Base-by-base conservation (phyloP, 805 yeast species). In the Wickerhamomyces hampshirensis region DNA sequence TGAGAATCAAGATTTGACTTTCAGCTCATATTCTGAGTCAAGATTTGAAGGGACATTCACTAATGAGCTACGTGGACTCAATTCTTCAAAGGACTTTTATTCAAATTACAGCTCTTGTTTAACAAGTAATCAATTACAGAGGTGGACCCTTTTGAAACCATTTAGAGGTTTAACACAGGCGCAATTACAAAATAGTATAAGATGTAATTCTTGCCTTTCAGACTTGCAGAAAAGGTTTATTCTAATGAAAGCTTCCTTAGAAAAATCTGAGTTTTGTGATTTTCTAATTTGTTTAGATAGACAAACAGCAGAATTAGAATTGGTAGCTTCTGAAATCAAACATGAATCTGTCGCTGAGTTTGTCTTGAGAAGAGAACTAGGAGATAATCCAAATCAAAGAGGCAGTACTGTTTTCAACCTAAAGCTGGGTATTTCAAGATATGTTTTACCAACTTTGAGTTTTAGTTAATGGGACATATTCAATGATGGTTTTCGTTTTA, bases 111-210 rank as follows among this genome's bases (percentile, higher is more conserved):
- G 30, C 34, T 36, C 38, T 12, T 23, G 13, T 18, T 23, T 34
- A 15, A 23, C 29, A 27, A 29, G 23, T n/a, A 34, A 31, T 26
- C 53, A 52, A 33, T 14, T 51, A 14, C 31, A 43, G 21, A 43
- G 39, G 33, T 53, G 57, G 57, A 40, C 37, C 30, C 6, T 11
- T 8, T 31, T 53, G 6, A 35, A 38, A 10, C 56, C 55, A 7
- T 53, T 53, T 29, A 30, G 37, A 15, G 41, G 42, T 4, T 18
- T 44, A 7, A 23, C 27, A 15, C 37, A 12, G 23, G 37, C 21
- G 5, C 26, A 19, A 2, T 43, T 33, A 11, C 41, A 16, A 15
- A 16, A 26, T 23, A 23, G 35, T 15, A 12, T 45, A 4, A 42
- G 46, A 1, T 53, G 57, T 35, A 35, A 37, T 10, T 26, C 34